Conservation (phyloP, 345 rosid species). For the Melaleuca quinquenervia region DNA sequence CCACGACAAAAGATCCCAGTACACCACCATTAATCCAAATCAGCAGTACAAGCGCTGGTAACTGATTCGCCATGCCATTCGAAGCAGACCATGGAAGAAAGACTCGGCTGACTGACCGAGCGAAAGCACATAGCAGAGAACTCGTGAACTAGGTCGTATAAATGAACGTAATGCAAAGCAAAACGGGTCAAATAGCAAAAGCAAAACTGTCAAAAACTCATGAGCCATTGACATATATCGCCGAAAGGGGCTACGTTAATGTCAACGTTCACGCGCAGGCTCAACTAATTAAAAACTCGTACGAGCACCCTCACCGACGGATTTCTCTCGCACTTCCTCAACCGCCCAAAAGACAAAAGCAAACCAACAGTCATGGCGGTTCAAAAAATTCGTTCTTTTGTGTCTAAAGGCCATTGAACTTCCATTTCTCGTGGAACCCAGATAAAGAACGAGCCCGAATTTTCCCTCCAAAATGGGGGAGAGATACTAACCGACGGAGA, state of each 20-base stretch:
- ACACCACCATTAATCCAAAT: not conserved
- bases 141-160: not conserved
- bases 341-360: not conserved
- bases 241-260: not conserved
- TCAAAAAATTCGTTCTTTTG: not conserved
- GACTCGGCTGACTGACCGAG: not conserved
- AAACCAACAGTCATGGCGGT: not conserved
- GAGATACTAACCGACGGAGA: constrained; percentile 59
- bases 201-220: not conserved
- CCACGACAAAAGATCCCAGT: not conserved
- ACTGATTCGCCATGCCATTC: not conserved
- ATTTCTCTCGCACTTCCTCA: not conserved
- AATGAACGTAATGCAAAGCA: not conserved
- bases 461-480: not conserved
- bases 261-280: not conserved
- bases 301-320: not conserved
- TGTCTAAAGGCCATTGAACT: not conserved
- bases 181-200: not conserved
- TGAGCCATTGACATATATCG: not conserved
- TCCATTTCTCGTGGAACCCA: not conserved
- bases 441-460: not conserved
- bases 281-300: not conserved
- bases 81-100: not conserved
- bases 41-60: not conserved
- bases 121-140: not conserved